A percentile compares a stretch with the other conserved stretches of the same genome.
Evolutionary conservation across 1,139 yeast genomes (phyloP).

Genomic region (Taiozyma onychis): DNA sequence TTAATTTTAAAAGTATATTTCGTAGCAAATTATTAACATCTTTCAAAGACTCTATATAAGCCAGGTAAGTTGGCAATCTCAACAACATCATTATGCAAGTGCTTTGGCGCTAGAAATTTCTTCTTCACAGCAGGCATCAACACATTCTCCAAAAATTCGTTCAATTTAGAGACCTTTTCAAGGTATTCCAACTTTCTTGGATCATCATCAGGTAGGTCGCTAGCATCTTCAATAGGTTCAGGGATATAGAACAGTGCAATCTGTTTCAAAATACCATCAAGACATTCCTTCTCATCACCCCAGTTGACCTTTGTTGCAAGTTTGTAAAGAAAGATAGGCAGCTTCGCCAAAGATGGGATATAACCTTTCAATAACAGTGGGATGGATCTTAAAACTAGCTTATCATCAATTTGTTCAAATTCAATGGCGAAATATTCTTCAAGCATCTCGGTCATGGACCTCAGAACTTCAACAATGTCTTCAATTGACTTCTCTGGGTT

Average conservation of each 20-base stretch:
- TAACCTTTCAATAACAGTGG: conserved; percentile 69
- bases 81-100: conserved; percentile 48
- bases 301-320: conserved; percentile 57
- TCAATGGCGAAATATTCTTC: conserved; percentile 67
- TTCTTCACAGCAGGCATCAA: conserved; percentile 65
- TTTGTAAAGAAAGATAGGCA: conserved; percentile 62
- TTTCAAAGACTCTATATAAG: conserved; percentile 82
- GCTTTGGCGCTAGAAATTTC: conserved; percentile 59
- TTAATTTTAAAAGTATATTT: not conserved
- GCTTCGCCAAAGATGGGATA: conserved; percentile 54
- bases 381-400: conserved; percentile 38
- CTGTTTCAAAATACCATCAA: conserved; percentile 58
- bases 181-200: conserved; percentile 15
- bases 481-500: conserved; percentile 24
- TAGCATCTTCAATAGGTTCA: conserved; percentile 35
- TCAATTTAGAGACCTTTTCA: conserved; percentile 21
- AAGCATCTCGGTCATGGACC: conserved; percentile 67
- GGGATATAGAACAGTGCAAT: conserved; percentile 76
- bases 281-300: conserved; percentile 61
- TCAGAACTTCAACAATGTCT: conserved; percentile 25
- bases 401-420: conserved; percentile 27
- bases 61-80: conserved; percentile 94
- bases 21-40: conserved; percentile 46
- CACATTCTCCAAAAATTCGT: conserved; percentile 44
- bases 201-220: conserved; percentile 19